Evolutionary conservation across 2,329 filamentous ascomycete species (phyloP), one percentile per base, ranked within the genome.

Genomic region (Alternaria gaisen): DNA sequence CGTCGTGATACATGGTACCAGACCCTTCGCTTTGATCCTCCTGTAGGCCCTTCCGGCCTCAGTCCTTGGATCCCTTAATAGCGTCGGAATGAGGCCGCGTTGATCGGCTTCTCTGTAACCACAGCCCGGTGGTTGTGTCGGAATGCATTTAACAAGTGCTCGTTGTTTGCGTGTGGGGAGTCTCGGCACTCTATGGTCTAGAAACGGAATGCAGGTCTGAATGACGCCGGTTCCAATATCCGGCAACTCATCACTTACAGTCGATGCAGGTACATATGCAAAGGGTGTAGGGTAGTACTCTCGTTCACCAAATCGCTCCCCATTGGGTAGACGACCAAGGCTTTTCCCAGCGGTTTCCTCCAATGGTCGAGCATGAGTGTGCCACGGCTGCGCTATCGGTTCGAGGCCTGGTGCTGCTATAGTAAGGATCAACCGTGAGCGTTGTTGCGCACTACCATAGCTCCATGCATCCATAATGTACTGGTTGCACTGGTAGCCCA

Each of bases 401-500:
- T 73, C 76, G 3, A 86, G 77, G 0, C 88, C 89, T 0, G 91
- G 90, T 0, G 90, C 90, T 1, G 91, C 86, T 62, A 93, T 90
- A 3, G 85, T 81, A 1, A 95, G 82, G 61, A 96, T 93, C 0
- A 94, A 81, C 7, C 92, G 84, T 3, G 83, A 85, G 5, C 92
- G 85, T 3, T 79, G 81, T 71, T 95, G 91, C 0, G 87, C 80
- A 2, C 88, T 87, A 1, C 91, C 90, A 64, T 86, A 87, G 0
- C 85, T 86, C 83, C 90, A 92, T 0, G 91, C 86, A 65, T 93
- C 91, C 20, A 91, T 80, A 0, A 90, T 81, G 57, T 88, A 87
- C 38, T 91, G 84, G 41, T 90, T 86, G 0, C 88, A 82, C 71
- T 96, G 92, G 66, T 95, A 96, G 0, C 91, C 92, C 64, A 95